Conservation (phyloP, 1,139 yeast genomes). For the Meyerozyma guilliermondii region DNA sequence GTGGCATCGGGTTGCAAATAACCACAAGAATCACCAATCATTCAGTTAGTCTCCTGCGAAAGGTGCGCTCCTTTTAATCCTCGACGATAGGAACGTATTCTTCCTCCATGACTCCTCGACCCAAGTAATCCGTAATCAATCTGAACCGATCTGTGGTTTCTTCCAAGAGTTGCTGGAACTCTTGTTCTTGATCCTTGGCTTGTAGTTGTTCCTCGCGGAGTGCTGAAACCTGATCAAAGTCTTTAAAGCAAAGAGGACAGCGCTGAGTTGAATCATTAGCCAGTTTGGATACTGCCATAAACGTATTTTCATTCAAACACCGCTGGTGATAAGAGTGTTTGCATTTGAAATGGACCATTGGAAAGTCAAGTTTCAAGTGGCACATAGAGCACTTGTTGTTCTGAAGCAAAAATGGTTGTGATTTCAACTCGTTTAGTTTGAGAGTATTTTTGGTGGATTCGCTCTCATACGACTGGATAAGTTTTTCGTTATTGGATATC, state of each 20-base stretch:
- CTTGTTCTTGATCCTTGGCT: conserved; percentile 55
- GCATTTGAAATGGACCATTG: conserved; percentile 82
- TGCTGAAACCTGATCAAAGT: conserved; percentile 60
- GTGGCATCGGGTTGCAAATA: neutral
- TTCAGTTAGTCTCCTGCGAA: neutral
- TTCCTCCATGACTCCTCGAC: conserved; percentile 77
- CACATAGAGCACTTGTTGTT: conserved; percentile 72
- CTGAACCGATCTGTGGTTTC: conserved; percentile 66
- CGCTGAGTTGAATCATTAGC: conserved; percentile 10
- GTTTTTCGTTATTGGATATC: conserved; percentile 60
- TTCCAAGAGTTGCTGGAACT: conserved; percentile 55
- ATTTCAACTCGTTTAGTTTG: conserved; percentile 47
- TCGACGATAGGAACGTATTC: conserved; percentile 18
- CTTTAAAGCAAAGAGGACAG: conserved; percentile 74
- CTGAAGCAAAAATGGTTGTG: conserved; percentile 61
- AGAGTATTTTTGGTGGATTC: conserved; percentile 58
- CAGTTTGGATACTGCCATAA: conserved; percentile 16
- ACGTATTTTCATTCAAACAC: conserved; percentile 54
- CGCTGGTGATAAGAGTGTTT: conserved; percentile 83
- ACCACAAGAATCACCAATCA: neutral
- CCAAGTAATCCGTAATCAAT: conserved; percentile 74
- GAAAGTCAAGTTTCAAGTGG: conserved; percentile 63
- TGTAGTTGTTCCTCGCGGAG: conserved; percentile 58
- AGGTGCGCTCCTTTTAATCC: too few species aligned
- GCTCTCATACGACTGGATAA: conserved; percentile 61